phyloP scores from a whole-genome alignment of 1,284 basidiomycete species.

The Xerocomus cyaneibrunnescens region DNA sequence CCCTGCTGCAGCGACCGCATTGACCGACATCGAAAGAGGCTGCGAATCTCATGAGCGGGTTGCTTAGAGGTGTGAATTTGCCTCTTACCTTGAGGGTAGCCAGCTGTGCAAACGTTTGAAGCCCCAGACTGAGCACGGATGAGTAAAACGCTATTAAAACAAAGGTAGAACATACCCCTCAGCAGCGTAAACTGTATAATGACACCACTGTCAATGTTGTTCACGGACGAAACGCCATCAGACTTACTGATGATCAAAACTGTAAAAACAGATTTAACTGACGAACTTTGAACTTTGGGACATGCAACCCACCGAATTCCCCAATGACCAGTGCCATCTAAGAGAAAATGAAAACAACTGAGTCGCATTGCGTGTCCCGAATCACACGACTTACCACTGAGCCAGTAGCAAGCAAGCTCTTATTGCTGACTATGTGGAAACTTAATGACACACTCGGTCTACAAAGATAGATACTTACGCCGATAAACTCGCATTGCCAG shows the following conservation, averaged over 20 bases:
- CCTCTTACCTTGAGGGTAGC: conserved; percentile 26
- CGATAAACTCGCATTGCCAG: conserved; percentile 36
- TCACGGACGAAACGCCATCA: neutral
- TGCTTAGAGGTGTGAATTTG: neutral
- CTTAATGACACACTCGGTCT: neutral
- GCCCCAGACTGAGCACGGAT: conserved; percentile 22
- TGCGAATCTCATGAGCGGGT: conserved; percentile 7
- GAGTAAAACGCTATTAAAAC: neutral
- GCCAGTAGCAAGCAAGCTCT: conserved; percentile 25
- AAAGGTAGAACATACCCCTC: conserved; percentile 38
- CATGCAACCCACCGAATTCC: conserved; percentile 50
- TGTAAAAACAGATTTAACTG: too few species aligned
- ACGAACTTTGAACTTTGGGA: too few species aligned
- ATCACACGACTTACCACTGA: conserved; percentile 21
- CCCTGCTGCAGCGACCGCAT: conserved; percentile 56
- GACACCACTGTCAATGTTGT: neutral
- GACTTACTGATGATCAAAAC: conserved; percentile 26
- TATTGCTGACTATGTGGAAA: conserved; percentile 32
- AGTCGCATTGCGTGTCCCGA: neutral
- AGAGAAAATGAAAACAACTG: neutral
- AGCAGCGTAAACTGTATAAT: conserved; percentile 38
- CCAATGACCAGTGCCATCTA: conserved; percentile 42
- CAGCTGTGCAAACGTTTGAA: conserved; percentile 45
- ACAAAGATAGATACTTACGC: conserved; percentile 17
- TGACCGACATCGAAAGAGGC: conserved; percentile 54